phyloP scores from a whole-genome alignment of 768 basidiomycete species.

The Gyrodon lividus region DNA sequence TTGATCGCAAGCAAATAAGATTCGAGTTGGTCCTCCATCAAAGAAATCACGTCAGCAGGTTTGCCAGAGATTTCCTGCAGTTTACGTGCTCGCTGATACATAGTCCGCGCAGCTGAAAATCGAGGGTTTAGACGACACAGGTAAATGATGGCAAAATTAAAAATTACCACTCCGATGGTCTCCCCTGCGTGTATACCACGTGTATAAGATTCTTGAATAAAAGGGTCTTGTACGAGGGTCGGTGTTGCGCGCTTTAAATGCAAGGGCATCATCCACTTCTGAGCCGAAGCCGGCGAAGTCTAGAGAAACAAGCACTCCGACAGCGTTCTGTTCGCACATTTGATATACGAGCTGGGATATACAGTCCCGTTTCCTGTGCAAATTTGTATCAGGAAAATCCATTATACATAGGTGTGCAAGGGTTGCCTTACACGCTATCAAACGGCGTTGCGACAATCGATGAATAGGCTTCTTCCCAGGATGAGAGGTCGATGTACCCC shows the following conservation, averaged over 20 bases:
- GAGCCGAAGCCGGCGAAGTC: constrained; percentile 83
- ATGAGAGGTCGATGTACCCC: constrained; percentile 67
- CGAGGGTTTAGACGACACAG: constrained; percentile 24
- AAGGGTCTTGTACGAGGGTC: constrained; percentile 83
- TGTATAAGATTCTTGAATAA: constrained; percentile 91
- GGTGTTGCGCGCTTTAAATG: constrained; percentile 91
- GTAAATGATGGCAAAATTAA: constrained; percentile 7
- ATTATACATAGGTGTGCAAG: constrained; percentile 5
- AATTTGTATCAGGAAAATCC: constrained; percentile 9
- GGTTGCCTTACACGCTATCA: constrained; percentile 67
- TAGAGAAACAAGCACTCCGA: constrained; percentile 73
- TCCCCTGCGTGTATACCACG: constrained; percentile 84
- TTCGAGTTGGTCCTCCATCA: constrained; percentile 70
- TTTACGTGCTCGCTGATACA: constrained; percentile 90
- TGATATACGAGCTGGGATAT: constrained; percentile 80
- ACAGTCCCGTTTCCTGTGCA: constrained; percentile 73
- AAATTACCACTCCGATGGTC: constrained; percentile 88
- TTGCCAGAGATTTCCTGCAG: constrained; percentile 48
- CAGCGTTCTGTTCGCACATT: constrained; percentile 89
- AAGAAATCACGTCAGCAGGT: constrained; percentile 36
- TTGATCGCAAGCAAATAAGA: constrained; percentile 88
- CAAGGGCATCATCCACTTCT: constrained; percentile 84
- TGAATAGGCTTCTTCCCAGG: constrained; percentile 88
- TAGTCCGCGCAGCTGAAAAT: constrained; percentile 74
- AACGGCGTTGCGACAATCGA: constrained; percentile 72